phyloP scores from a whole-genome alignment of 805 yeast genomes.

The Pichia cephalocereana region DNA sequence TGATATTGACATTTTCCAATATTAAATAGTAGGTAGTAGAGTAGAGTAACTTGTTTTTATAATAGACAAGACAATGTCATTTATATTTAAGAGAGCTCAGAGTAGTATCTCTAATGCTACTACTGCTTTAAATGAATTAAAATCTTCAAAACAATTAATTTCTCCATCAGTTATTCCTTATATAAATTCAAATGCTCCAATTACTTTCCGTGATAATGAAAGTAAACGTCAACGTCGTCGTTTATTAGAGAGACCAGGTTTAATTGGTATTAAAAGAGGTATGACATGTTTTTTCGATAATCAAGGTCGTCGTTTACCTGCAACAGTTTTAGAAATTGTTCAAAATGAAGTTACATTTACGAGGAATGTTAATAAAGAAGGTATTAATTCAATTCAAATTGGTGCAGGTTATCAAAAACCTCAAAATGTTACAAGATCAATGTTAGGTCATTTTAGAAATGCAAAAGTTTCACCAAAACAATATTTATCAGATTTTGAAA shows the following conservation, averaged over 20 bases:
- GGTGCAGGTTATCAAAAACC: slow-evolving; percentile 66
- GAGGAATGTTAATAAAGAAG: slow-evolving; percentile 63
- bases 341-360: slow-evolving; percentile 76
- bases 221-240: slow-evolving; percentile 63
- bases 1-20: no score
- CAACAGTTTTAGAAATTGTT: slow-evolving; percentile 82
- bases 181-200: slow-evolving; percentile 37
- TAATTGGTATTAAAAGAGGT: slow-evolving; percentile 76
- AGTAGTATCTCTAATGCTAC: slow-evolving; percentile 1
- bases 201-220: slow-evolving; percentile 57
- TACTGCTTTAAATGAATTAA: neutral
- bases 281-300: slow-evolving; percentile 80
- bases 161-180: slow-evolving; percentile 45
- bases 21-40: no score
- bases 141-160: slow-evolving; percentile 19
- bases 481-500: slow-evolving; percentile 68
- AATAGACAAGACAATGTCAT: neutral
- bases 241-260: slow-evolving; percentile 72
- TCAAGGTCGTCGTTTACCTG: slow-evolving; percentile 62
- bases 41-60: no score
- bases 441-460: slow-evolving; percentile 68
- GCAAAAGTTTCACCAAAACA: slow-evolving; percentile 82
- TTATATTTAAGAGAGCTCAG: slow-evolving; percentile 1
- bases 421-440: slow-evolving; percentile 52
- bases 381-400: slow-evolving; percentile 77